A percentile compares a stretch with the other conserved stretches of the same genome.
Conservation (phyloP, 202 grass and related monocot species). For the Panicum virgatum region DNA sequence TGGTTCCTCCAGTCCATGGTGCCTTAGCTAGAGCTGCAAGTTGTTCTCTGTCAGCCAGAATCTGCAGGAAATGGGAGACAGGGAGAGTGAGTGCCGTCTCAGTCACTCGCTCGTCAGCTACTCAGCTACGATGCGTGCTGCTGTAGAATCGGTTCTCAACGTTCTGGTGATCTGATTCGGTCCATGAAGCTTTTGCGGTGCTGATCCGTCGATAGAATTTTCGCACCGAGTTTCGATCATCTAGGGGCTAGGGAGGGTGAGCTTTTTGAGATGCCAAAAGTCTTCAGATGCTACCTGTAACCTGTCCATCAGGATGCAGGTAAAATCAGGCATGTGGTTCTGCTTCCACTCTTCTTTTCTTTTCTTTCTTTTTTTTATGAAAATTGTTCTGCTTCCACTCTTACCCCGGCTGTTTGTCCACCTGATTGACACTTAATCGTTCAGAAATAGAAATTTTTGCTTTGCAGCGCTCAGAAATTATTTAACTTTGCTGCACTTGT, state of each 20-base stretch:
- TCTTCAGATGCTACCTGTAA: neutral
- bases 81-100: neutral
- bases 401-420: neutral
- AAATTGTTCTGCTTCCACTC: neutral
- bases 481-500: too few species aligned
- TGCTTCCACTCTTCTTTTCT: neutral
- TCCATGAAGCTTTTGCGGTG: neutral
- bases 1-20: too few species aligned
- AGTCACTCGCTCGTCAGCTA: too few species aligned
- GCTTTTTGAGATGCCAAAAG: neutral
- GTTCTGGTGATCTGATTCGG: neutral
- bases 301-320: neutral
- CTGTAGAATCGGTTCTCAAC: neutral
- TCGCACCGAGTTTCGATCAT: too few species aligned
- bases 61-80: neutral
- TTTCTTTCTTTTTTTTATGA: too few species aligned
- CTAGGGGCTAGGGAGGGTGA: neutral
- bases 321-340: conserved; percentile 3
- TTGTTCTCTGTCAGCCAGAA: neutral
- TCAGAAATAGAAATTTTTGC: neutral
- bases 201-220: neutral
- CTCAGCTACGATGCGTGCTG: neutral
- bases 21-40: too few species aligned
- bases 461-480: too few species aligned
- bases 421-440: neutral